A percentile compares a stretch with the other conserved stretches of the same genome.
Conservation (phyloP, 768 basidiomycete genomes). For the Thelephora aurantiotincta region DNA sequence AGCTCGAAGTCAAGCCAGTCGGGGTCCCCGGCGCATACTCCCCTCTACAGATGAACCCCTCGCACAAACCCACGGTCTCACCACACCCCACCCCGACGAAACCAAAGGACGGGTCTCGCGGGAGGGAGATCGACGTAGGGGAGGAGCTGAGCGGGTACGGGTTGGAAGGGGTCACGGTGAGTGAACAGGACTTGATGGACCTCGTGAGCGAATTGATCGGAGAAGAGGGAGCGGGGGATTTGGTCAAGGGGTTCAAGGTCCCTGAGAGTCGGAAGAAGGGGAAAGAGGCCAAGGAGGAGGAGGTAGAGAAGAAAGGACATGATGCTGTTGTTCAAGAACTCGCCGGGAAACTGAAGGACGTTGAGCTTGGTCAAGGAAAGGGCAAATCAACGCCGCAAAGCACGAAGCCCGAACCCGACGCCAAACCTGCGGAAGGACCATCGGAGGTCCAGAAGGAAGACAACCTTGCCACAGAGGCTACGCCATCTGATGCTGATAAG, state of each 20-base stretch:
- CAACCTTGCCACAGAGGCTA: too few species aligned
- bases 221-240: conserved; percentile 62
- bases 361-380: conserved; percentile 26
- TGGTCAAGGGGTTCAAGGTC: conserved; percentile 43
- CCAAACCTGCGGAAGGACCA: background rate
- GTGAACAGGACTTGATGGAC: conserved; percentile 57
- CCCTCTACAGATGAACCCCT: conserved; percentile 72
- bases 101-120: conserved; percentile 38
- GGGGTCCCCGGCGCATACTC: conserved; percentile 71
- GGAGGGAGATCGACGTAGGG: conserved; percentile 48
- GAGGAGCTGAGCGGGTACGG: conserved; percentile 58
- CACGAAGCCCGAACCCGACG: conserved; percentile 13
- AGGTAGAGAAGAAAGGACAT: conserved; percentile 6
- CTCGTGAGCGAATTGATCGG: conserved; percentile 66
- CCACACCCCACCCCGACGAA: conserved; percentile 23
- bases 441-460: too few species aligned
- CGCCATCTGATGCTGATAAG: too few species aligned
- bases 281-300: conserved; percentile 2
- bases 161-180: conserved; percentile 63
- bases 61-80: conserved; percentile 35
- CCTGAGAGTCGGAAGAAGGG: conserved; percentile 1
- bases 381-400: conserved; percentile 13
- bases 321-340: conserved; percentile 1
- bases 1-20: conserved; percentile 40
- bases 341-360: conserved; percentile 14